Evolutionary conservation across 768 basidiomycete species (phyloP).

Genomic region (Hemileccinum impolitum): DNA sequence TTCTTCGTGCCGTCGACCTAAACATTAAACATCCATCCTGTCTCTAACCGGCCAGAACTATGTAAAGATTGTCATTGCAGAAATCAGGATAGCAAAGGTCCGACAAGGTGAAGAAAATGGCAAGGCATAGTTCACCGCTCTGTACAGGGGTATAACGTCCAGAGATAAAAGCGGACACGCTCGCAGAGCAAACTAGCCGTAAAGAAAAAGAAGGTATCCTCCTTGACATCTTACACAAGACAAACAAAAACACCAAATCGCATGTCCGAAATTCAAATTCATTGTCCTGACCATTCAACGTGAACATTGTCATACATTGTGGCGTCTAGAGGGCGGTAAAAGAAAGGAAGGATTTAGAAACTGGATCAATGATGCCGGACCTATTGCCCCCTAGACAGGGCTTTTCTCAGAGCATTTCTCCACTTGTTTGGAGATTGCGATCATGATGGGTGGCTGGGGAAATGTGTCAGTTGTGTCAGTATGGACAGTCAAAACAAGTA

Average conservation of each 20-base stretch:
- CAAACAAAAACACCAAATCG: no score
- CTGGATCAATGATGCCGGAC: no score
- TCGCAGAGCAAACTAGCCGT: not conserved
- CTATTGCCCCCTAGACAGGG: not conserved
- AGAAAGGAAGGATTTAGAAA: no score
- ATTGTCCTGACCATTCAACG: not conserved
- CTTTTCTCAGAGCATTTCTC: conserved; percentile 5
- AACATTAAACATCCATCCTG: not conserved
- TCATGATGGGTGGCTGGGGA: conserved; percentile 13
- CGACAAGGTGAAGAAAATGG: not conserved
- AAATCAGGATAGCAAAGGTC: not conserved
- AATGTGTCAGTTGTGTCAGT: not conserved
- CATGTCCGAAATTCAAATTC: not conserved
- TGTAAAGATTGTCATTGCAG: not conserved
- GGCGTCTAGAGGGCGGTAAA: no score
- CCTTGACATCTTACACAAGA: not conserved
- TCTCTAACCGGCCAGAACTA: not conserved
- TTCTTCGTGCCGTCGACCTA: not conserved
- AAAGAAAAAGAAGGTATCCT: not conserved
- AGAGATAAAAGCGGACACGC: not conserved
- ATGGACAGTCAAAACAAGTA: not conserved
- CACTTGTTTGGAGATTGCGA: conserved; percentile 12
- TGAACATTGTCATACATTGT: not conserved
- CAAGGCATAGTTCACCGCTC: no score
- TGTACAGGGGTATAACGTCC: no score